phyloP scores from a whole-genome alignment of 2,329 filamentous ascomycete genomes.

The Ilyonectria robusta region DNA sequence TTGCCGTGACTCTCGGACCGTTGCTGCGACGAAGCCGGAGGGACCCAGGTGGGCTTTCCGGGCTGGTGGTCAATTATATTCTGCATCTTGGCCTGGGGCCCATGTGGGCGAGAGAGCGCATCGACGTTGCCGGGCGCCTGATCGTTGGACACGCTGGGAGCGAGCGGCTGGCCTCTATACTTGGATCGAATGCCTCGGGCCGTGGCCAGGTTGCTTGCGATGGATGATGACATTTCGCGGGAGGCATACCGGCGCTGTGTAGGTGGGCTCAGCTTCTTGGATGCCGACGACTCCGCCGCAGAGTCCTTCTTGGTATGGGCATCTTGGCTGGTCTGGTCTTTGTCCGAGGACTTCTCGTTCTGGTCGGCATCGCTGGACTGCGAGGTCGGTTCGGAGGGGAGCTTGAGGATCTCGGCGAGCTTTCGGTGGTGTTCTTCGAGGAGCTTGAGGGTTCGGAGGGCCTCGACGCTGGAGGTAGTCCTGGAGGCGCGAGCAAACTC shows the following conservation, averaged over 20 bases:
- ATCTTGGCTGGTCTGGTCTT: conserved; percentile 37
- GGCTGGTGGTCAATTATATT: conserved; percentile 67
- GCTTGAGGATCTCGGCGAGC: conserved; percentile 85
- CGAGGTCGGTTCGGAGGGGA: conserved; percentile 66
- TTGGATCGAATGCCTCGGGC: conserved; percentile 82
- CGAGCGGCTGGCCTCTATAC: conserved; percentile 76
- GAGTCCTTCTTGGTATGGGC: conserved; percentile 42
- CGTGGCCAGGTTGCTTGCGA: conserved; percentile 89
- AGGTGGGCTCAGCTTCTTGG: conserved; percentile 50
- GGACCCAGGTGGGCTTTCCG: conserved; percentile 68
- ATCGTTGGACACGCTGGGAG: conserved; percentile 80
- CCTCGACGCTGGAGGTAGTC: conserved; percentile 77
- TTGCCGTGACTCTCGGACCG: conserved; percentile 46
- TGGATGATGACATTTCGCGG: conserved; percentile 83
- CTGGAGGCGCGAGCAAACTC: conserved; percentile 90
- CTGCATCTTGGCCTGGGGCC: conserved; percentile 68
- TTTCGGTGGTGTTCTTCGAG: conserved; percentile 90
- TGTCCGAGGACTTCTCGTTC: conserved; percentile 51
- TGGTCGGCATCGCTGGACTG: conserved; percentile 49
- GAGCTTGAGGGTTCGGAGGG: conserved; percentile 84
- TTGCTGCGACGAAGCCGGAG: conserved; percentile 53
- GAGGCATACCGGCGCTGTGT: conserved; percentile 68
- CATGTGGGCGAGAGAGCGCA: conserved; percentile 65
- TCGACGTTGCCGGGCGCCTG: conserved; percentile 80
- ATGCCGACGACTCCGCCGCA: conserved; percentile 38